Evolutionary conservation across 2,329 filamentous ascomycete genomes (phyloP), one percentile per base, ranked within the genome.

Genomic region (Aspergillus sp.): DNA sequence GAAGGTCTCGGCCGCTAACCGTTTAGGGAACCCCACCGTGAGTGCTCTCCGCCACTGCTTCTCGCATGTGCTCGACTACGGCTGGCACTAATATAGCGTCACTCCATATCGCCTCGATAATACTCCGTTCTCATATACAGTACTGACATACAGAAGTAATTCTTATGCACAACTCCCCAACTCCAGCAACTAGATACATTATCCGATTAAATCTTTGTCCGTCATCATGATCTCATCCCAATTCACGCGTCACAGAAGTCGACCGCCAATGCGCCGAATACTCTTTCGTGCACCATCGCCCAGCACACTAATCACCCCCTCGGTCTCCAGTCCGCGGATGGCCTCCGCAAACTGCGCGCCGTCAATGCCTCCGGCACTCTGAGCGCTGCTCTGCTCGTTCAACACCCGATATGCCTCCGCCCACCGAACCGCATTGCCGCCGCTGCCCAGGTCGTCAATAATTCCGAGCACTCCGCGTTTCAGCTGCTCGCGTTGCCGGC

Each of bases 271-370:
- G 63, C 91, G 84, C 65, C 93, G 84, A 47, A 99, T 86, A 58
- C 77, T 89, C 75, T 87, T 89, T 73, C 93, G 85, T 16, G 88
- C 82, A 3, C 94, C 94, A 63, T 97, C 93, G 0, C 94, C 94
- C 31, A 81, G 80, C 16, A 97, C 79, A 73, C 88, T 88, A 52
- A 97, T 80, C 29, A 83, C 77, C 0, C 92, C 94, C 75, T 97
- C 94, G 58, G 88, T 84, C 78, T 99, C 93, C 54, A 97, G 76
- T 10, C 81, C 78, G 58, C 88, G 80, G 70, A 97, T 82, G 11
- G 86, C 88, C 71, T 97, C 92, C 11, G 84, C 82, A 69, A 99
- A 94, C 70, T 97, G 93, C 9, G 79, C 75, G 36, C 83, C 80
- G 64, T 97, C 93, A 9, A 97, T 79, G 45, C 40, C 40, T 19